A percentile compares a stretch with the other conserved stretches of the same genome.
These are phyloP conservation scores for Globisporangium acanthophoron DNA, from an alignment of 352 stramenopile species.

Conservation along the genomic window DNA sequence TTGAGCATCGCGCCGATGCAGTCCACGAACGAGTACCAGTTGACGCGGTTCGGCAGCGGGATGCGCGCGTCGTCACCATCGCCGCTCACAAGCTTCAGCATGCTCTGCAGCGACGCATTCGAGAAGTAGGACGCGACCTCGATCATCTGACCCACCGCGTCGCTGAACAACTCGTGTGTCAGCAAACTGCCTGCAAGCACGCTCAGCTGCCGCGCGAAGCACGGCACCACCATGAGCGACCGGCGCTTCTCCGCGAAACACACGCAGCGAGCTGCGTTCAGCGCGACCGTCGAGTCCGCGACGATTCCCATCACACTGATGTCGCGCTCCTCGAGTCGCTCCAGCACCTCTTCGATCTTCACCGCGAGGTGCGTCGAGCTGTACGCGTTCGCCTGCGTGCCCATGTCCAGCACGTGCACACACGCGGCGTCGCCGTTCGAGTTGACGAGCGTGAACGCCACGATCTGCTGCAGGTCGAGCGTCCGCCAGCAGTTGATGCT, in stretches of 20 bases:
- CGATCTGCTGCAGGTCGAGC: constrained; percentile 55
- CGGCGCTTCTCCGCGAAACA: constrained; percentile 29
- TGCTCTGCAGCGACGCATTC: constrained; percentile 34
- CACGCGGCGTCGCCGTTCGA: constrained; percentile 73
- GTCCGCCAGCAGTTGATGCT: constrained; percentile 70
- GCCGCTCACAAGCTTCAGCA: constrained; percentile 29
- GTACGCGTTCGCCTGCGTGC: constrained; percentile 21
- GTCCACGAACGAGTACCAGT: constrained; percentile 63
- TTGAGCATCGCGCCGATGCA: constrained; percentile 44
- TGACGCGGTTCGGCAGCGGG: constrained; percentile 43
- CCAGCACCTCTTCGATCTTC: constrained; percentile 56
- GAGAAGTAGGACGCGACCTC: constrained; percentile 62
- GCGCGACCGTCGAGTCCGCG: constrained; percentile 49
- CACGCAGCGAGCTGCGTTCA: constrained; percentile 52
- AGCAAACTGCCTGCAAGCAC: constrained; percentile 50
- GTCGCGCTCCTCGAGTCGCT: constrained; percentile 39
- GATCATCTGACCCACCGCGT: constrained; percentile 50
- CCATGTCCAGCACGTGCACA: constrained; percentile 54
- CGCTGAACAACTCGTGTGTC: constrained; percentile 41
- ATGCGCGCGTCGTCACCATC: constrained; percentile 41
- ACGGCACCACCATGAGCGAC: constrained; percentile 62
- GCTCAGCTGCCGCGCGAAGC: constrained; percentile 46
- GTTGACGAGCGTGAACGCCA: constrained; percentile 74
- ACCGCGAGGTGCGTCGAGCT: constrained; percentile 18
- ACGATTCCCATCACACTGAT: constrained; percentile 76